Conservation (phyloP, 441 rosid species). For the Pelargonium fulgidum region DNA sequence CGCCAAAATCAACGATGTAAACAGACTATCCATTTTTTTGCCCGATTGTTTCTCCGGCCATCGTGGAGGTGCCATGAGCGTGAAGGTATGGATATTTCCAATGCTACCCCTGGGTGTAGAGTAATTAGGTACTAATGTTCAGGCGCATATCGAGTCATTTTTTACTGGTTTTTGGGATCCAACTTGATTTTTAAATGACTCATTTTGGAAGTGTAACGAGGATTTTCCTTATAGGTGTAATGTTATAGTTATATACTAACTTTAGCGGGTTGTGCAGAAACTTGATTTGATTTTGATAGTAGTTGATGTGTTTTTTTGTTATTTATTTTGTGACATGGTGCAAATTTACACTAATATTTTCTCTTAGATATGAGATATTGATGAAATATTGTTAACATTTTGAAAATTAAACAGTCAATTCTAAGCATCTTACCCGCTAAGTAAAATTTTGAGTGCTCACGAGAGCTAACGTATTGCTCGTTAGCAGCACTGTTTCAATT, state of each 20-base stretch:
- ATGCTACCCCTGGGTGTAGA: slow-evolving; percentile 34
- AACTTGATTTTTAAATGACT: slow-evolving; percentile 39
- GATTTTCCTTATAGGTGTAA: slow-evolving; percentile 21
- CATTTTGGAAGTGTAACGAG: slow-evolving; percentile 27
- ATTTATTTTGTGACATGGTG: too few species aligned
- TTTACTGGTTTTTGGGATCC: slow-evolving; percentile 24
- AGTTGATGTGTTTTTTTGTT: too few species aligned
- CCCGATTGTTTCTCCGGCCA: slow-evolving; percentile 28
- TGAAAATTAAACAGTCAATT: too few species aligned
- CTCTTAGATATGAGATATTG: too few species aligned
- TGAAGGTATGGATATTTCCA: slow-evolving; percentile 21
- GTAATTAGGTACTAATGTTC: slow-evolving; percentile 44
- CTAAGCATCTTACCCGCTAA: too few species aligned
- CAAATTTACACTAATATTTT: too few species aligned
- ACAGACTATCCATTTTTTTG: slow-evolving; percentile 26
- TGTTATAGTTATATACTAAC: slow-evolving; percentile 22
- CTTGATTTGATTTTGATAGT: background rate
- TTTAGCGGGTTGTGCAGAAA: slow-evolving; percentile 37
- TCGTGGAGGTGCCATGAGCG: slow-evolving; percentile 15
- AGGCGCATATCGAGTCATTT: slow-evolving; percentile 35
- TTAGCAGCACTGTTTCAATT: too few species aligned
- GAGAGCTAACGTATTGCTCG: too few species aligned
- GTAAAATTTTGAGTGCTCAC: too few species aligned
- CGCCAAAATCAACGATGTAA: slow-evolving; percentile 22
- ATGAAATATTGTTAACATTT: too few species aligned